A percentile compares a stretch with the other conserved stretches of the same genome.
Conservation (phyloP, 257 asterid species). For the Solanum chiquidenum region DNA sequence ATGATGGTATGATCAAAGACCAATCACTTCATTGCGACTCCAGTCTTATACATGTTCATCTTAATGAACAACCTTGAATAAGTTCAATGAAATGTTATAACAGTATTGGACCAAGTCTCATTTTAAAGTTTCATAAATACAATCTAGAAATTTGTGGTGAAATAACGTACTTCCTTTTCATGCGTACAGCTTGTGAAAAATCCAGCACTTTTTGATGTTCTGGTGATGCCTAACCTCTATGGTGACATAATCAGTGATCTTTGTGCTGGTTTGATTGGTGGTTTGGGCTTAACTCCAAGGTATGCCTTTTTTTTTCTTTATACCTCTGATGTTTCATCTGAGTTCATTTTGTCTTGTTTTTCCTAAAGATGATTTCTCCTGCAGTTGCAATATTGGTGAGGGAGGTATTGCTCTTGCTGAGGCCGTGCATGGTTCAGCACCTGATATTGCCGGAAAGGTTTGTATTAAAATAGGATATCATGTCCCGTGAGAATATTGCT, state of each 20-base stretch:
- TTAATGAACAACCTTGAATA: neutral
- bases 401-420: conserved; percentile 98
- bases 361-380: neutral
- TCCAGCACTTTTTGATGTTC: conserved; percentile 18
- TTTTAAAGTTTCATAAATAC: neutral
- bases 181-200: conserved; percentile 73
- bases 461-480: neutral
- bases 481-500: neutral
- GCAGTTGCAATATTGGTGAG: conserved; percentile 89
- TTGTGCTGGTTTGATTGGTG: conserved; percentile 92
- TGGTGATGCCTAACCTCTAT: conserved; percentile 28
- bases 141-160: neutral
- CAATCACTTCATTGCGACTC: neutral
- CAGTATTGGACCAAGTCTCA: neutral
- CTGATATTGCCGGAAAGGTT: conserved; percentile 99
- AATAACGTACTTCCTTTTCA: neutral
- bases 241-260: conserved; percentile 78
- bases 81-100: neutral
- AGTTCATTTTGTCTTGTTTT: neutral
- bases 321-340: neutral
- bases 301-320: conserved; percentile 7
- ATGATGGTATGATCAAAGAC: conserved; percentile 56
- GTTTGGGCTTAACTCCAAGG: conserved; percentile 98
- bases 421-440: conserved; percentile 99
- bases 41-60: neutral